Evolutionary conservation across 2,329 filamentous ascomycete genomes (phyloP).

Genomic region (Laburnicola sp.): DNA sequence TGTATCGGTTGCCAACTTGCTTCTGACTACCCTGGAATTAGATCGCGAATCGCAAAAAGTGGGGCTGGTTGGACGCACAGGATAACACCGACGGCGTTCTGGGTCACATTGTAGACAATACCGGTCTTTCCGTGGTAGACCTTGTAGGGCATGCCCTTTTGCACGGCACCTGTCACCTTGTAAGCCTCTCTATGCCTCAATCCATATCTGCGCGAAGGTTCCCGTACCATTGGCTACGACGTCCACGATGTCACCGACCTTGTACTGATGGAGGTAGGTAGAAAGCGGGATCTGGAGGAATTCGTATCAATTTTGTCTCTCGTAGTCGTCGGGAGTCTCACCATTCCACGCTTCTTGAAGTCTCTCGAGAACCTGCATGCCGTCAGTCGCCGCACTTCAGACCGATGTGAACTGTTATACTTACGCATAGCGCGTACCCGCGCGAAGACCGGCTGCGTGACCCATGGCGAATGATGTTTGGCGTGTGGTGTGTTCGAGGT

Average conservation of each 20-base stretch:
- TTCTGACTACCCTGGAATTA: constrained; percentile 64
- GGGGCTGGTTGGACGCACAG: constrained; percentile 54
- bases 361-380: constrained; percentile 71
- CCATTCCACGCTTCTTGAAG: constrained; percentile 91
- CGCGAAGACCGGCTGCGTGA: constrained; percentile 55
- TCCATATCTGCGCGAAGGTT: constrained; percentile 47
- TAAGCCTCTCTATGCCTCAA: constrained; percentile 19
- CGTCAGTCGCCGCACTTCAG: constrained; percentile 15
- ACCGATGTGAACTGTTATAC: constrained; percentile 16
- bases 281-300: constrained; percentile 70
- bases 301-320: constrained; percentile 28
- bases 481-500: constrained; percentile 17
- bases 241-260: constrained; percentile 98
- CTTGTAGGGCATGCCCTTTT: constrained; percentile 87
- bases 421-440: constrained; percentile 49
- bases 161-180: constrained; percentile 40
- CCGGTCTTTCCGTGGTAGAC: constrained; percentile 97
- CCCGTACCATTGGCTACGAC: constrained; percentile 98
- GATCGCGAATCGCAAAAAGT: neutral
- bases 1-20: constrained; percentile 98
- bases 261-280: constrained; percentile 94
- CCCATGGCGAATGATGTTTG: constrained; percentile 52
- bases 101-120: constrained; percentile 98
- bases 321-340: constrained; percentile 19
- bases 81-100: constrained; percentile 96